These are phyloP conservation scores for Fusarium anguioides DNA, from an alignment of 2,329 filamentous ascomycete species.

Conservation along the genomic window DNA sequence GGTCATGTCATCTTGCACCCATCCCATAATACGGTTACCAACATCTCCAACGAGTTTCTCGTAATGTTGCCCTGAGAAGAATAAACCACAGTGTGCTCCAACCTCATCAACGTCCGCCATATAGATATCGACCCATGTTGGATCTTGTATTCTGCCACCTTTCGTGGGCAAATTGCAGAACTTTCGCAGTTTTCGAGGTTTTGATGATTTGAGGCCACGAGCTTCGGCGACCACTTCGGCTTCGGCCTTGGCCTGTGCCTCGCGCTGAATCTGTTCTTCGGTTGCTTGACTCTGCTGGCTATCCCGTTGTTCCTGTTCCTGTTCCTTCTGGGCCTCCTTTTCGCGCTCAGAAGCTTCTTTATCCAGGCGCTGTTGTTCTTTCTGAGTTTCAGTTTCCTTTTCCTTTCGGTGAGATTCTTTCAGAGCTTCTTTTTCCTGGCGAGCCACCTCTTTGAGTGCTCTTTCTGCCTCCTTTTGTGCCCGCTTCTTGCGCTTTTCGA, in stretches of 20 bases:
- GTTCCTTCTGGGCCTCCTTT: constrained; percentile 23
- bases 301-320: constrained; percentile 11
- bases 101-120: constrained; percentile 90
- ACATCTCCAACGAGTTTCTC: constrained; percentile 82
- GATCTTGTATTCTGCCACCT: constrained; percentile 67
- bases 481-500: constrained; percentile 63
- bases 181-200: constrained; percentile 70
- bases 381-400: constrained; percentile 43
- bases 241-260: constrained; percentile 1
- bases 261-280: background rate
- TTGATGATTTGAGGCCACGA: constrained; percentile 35
- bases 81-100: constrained; percentile 84
- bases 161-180: constrained; percentile 80
- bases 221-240: constrained; percentile 11
- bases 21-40: constrained; percentile 71
- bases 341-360: constrained; percentile 20
- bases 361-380: constrained; percentile 34
- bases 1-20: constrained; percentile 73
- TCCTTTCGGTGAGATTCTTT: constrained; percentile 47
- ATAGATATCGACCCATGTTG: constrained; percentile 80
- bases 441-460: constrained; percentile 43
- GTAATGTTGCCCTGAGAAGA: constrained; percentile 79
- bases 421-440: constrained; percentile 47
- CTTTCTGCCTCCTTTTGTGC: constrained; percentile 54
- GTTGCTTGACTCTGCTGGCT: background rate